A percentile compares a stretch with the other conserved stretches of the same genome.
Evolutionary conservation across 1,284 basidiomycete species (phyloP).

Genomic region (Xerocomus cyaneibrunnescens): DNA sequence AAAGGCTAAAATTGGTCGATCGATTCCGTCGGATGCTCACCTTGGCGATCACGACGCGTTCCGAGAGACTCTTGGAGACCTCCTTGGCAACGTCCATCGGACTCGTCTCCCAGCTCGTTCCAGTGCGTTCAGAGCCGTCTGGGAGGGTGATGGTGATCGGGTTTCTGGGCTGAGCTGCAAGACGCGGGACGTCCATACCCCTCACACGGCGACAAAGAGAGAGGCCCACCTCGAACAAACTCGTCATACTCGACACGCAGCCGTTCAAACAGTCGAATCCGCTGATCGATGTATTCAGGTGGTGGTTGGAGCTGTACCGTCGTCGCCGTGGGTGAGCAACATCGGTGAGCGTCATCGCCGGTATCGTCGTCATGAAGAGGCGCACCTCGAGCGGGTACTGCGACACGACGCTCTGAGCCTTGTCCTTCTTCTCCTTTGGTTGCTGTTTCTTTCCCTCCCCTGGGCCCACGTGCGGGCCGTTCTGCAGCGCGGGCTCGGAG

Average conservation of each 20-base stretch:
- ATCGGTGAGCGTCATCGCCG: neutral
- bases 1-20: too few relatives aligned
- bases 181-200: neutral
- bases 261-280: constrained; percentile 89
- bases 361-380: neutral
- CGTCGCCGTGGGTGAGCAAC: too few relatives aligned
- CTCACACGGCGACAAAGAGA: neutral
- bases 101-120: constrained; percentile 93
- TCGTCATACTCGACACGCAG: constrained; percentile 87
- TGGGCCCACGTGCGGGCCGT: constrained; percentile 29
- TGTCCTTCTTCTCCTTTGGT: constrained; percentile 53
- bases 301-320: constrained; percentile 70
- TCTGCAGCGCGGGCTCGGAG: constrained; percentile 35
- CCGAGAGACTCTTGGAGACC: constrained; percentile 86
- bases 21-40: constrained; percentile 35
- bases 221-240: constrained; percentile 65
- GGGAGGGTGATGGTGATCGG: constrained; percentile 86
- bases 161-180: constrained; percentile 77
- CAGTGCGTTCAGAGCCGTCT: constrained; percentile 84
- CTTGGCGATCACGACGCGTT: constrained; percentile 93
- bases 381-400: constrained; percentile 63
- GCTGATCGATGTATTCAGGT: constrained; percentile 87
- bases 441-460: constrained; percentile 41
- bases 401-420: constrained; percentile 40
- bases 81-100: constrained; percentile 91